A percentile compares a stretch with the other conserved stretches of the same genome.
These are phyloP conservation scores for Laguncularia racemosa DNA, from an alignment of 345 rosid genomes.

Conservation along the genomic window DNA sequence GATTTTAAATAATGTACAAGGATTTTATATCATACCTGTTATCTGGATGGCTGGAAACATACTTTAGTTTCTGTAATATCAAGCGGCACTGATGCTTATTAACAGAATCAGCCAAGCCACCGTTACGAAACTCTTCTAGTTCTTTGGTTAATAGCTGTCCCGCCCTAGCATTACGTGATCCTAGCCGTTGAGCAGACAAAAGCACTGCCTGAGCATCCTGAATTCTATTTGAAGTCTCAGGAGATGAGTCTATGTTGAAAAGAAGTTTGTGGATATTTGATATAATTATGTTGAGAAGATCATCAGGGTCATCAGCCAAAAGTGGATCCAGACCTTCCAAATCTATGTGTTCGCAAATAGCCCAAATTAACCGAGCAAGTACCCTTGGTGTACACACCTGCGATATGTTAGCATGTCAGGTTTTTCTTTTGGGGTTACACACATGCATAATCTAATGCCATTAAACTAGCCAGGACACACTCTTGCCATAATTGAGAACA, in stretches of 20 bases:
- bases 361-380: conserved; percentile 81
- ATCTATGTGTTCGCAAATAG: conserved; percentile 86
- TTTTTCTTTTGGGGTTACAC: background rate
- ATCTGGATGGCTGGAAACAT: conserved; percentile 60
- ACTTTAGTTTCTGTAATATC: conserved; percentile 86
- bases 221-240: conserved; percentile 70
- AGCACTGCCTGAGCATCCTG: conserved; percentile 96
- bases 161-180: conserved; percentile 80
- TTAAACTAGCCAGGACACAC: no score
- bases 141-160: conserved; percentile 74
- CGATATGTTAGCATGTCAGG: conserved; percentile 9
- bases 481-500: no score
- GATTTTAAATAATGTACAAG: background rate
- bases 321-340: conserved; percentile 97
- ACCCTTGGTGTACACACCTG: conserved; percentile 80
- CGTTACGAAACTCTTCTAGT: conserved; percentile 89
- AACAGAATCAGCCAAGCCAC: conserved; percentile 76
- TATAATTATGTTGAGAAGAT: conserved; percentile 72
- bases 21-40: conserved; percentile 39
- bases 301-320: conserved; percentile 98
- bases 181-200: conserved; percentile 81
- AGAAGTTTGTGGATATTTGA: conserved; percentile 83
- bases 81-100: conserved; percentile 92
- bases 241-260: conserved; percentile 71
- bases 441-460: background rate